Evolutionary conservation across 148 eudicot genomes (phyloP), one percentile per base, ranked within the genome.

Genomic region (Persicaria maculosa): DNA sequence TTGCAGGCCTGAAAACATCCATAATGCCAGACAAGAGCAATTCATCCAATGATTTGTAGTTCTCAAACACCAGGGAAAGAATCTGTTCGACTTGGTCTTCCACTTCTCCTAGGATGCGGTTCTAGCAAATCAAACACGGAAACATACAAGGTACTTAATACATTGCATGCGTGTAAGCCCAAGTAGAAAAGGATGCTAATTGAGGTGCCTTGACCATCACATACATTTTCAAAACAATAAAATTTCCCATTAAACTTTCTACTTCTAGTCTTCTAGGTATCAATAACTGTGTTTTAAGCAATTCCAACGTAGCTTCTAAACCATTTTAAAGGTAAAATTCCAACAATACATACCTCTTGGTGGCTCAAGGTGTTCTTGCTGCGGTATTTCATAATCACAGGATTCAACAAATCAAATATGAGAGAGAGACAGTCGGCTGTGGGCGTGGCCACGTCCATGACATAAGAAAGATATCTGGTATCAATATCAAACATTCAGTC

Each of bases 371-470:
- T 81, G 74, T 84, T 86, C 82, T 85, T 90, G 40, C 77, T 80
- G 73, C 81, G 81, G 75, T 92, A 89, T 81, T 87, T 91, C 90
- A 88, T 88, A 22, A 84, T 73, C 50, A 94, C 97, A 19, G 98
- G 98, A 76, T 84, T 84, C 72, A 94, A 75, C 64, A 91, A 76
- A 73, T 94, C 97, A 80, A 86, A 77, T 52, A 94, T 93, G 68
- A 91, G 88, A 17, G 79, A 80, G 52, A 94, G 96, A 78, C 97
- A 92, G 74, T 94, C 98, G 55, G 98, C 93, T 11, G 98, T 94
- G n/a, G 98, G 97, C 1, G 98, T 92, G 7, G 97, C 93, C 77
- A 92, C 98, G 76, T 94, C 97, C 98, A 94, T 90, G 76, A 92
- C 90, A 79, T 94, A 94, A 16, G 98, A 88, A 73, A 94, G 96